Percentiles rank a stretch among this genome's conserved stretches.
Evolutionary conservation across 2,329 filamentous ascomycete species (phyloP).

Genomic region (Exophiala lecanii-corni): DNA sequence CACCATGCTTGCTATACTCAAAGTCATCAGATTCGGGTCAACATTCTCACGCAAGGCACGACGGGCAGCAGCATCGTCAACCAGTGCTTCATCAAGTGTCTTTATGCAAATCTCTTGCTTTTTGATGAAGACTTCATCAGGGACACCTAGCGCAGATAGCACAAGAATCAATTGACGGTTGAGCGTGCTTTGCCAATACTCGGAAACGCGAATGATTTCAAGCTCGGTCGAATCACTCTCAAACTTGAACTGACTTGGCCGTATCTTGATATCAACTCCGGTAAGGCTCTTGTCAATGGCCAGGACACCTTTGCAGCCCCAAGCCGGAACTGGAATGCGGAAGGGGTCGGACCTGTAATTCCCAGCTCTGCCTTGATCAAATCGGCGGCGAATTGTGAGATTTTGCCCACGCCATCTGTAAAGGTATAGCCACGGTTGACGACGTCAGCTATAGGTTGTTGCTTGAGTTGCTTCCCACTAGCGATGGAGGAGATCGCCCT

Average conservation of each 20-base stretch:
- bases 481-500: conserved; percentile 38
- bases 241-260: conserved; percentile 87
- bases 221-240: conserved; percentile 63
- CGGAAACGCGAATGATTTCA: conserved; percentile 80
- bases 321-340: conserved; percentile 85
- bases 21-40: conserved; percentile 78
- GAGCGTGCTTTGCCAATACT: conserved; percentile 70
- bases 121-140: conserved; percentile 61
- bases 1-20: conserved; percentile 71
- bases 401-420: conserved; percentile 88
- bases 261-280: conserved; percentile 67
- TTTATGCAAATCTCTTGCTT: conserved; percentile 67
- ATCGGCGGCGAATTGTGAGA: conserved; percentile 72
- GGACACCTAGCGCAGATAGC: conserved; percentile 72
- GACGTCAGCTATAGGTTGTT: conserved; percentile 64
- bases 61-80: conserved; percentile 59
- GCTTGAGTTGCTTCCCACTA: conserved; percentile 28
- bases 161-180: conserved; percentile 89
- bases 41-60: conserved; percentile 67
- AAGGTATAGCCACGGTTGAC: conserved; percentile 66
- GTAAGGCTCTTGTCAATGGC: conserved; percentile 66
- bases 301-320: conserved; percentile 91
- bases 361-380: conserved; percentile 69
- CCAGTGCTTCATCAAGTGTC: conserved; percentile 65
- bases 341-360: conserved; percentile 60